Evolutionary conservation across 2,329 filamentous ascomycete genomes (phyloP).

Genomic region (Hypomyces perniciosus): DNA sequence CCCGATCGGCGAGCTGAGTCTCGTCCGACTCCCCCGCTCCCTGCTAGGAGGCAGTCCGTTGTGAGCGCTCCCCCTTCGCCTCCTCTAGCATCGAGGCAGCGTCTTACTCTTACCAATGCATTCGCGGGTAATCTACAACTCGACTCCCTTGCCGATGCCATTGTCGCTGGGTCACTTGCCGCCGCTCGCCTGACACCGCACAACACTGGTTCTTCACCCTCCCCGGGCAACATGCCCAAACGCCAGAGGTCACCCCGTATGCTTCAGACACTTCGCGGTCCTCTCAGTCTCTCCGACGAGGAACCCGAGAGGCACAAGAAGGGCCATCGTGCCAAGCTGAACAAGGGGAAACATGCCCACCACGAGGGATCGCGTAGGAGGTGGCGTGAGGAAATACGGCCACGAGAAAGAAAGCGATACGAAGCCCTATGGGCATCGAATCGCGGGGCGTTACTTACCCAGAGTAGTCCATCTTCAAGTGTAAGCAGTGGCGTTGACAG

Average conservation of each 20-base stretch:
- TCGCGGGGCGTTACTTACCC: slow-evolving; percentile 49
- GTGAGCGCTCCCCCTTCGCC: slow-evolving; percentile 30
- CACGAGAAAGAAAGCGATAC: slow-evolving; percentile 70
- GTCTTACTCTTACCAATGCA: slow-evolving; percentile 19
- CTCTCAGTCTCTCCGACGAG: slow-evolving; percentile 44
- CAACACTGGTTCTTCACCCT: slow-evolving; percentile 31
- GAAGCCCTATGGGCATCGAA: slow-evolving; percentile 84
- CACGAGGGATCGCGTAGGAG: slow-evolving; percentile 69
- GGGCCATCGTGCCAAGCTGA: slow-evolving; percentile 45
- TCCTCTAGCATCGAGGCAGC: slow-evolving; percentile 23
- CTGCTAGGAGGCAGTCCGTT: slow-evolving; percentile 14
- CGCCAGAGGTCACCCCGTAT: slow-evolving; percentile 48
- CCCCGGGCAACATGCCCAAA: slow-evolving; percentile 32
- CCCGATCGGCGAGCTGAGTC: slow-evolving; percentile 6
- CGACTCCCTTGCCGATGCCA: slow-evolving; percentile 64
- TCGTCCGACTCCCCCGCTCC: slow-evolving; percentile 10
- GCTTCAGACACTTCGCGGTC: slow-evolving; percentile 60
- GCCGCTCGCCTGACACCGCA: slow-evolving; percentile 48
- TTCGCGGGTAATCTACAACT: slow-evolving; percentile 43
- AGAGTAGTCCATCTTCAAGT: slow-evolving; percentile 14
- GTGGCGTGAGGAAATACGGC: slow-evolving; percentile 70
- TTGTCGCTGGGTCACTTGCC: slow-evolving; percentile 68
- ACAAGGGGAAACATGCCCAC: slow-evolving; percentile 60
- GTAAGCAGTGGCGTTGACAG: slow-evolving; percentile 15
- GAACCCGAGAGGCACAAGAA: slow-evolving; percentile 48